These are phyloP conservation scores for Ceratocystis colombiana DNA, from an alignment of 2,329 filamentous ascomycete genomes.

Conservation along the genomic window DNA sequence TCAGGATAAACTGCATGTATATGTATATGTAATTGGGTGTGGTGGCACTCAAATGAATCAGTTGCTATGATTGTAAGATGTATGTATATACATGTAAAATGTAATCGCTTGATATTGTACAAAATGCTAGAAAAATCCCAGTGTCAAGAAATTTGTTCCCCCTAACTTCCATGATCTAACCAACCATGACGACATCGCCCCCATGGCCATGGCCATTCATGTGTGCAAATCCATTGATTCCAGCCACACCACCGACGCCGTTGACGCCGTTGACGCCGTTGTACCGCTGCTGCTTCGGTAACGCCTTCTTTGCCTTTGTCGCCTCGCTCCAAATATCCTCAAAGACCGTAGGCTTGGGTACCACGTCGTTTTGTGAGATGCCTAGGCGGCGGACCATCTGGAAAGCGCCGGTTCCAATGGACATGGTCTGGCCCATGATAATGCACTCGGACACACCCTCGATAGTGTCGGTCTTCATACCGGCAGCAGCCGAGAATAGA, in stretches of 20 bases:
- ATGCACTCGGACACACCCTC: slow-evolving; percentile 94
- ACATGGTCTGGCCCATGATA: slow-evolving; percentile 95
- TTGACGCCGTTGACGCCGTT: slow-evolving; percentile 10
- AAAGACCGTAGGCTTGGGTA: slow-evolving; percentile 54
- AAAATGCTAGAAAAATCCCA: slow-evolving; percentile 7
- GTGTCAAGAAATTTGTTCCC: slow-evolving; percentile 17
- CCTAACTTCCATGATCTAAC: not conserved
- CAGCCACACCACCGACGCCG: not conserved
- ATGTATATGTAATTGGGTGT: not conserved
- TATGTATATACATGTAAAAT: not conserved
- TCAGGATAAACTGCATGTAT: too few species aligned
- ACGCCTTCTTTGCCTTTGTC: slow-evolving; percentile 19
- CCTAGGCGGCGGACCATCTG: slow-evolving; percentile 72
- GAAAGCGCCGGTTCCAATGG: slow-evolving; percentile 82
- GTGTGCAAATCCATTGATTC: slow-evolving; percentile 6
- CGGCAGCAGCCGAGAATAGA: slow-evolving; percentile 84
- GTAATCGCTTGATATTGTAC: slow-evolving; percentile 9
- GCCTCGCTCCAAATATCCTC: slow-evolving; percentile 51
- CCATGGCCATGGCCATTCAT: slow-evolving; percentile 9
- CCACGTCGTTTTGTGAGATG: slow-evolving; percentile 50
- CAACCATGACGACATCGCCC: slow-evolving; percentile 23
- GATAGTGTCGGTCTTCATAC: slow-evolving; percentile 84
- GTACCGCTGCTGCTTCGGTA: not conserved
- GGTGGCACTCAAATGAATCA: not conserved
- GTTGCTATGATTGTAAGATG: not conserved